Conservation (phyloP, 805 yeast species). For the Cephaloascus fragrans region DNA sequence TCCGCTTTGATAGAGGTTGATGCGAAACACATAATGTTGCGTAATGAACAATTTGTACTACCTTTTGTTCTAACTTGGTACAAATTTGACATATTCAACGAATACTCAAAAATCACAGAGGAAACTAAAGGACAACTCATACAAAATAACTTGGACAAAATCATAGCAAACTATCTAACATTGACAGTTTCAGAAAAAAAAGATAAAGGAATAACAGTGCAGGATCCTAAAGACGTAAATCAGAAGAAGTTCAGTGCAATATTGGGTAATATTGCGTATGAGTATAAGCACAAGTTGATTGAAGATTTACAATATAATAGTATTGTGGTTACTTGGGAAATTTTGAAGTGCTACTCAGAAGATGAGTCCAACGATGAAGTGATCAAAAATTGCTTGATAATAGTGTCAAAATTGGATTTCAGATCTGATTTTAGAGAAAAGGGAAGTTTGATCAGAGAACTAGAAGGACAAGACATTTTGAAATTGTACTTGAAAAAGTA, state of each 20-base stretch:
- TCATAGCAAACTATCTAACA: constrained; percentile 50
- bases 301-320: constrained; percentile 24
- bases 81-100: constrained; percentile 51
- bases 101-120: constrained; percentile 46
- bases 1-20: constrained; percentile 60
- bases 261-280: constrained; percentile 42
- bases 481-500: constrained; percentile 38
- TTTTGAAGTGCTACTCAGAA: constrained; percentile 14
- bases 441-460: constrained; percentile 10
- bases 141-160: constrained; percentile 35
- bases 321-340: constrained; percentile 28
- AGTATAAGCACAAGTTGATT: constrained; percentile 22
- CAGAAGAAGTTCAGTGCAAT: constrained; percentile 41
- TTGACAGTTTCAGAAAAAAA: not conserved
- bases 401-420: constrained; percentile 17
- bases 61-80: constrained; percentile 68
- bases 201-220: no score
- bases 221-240: constrained; percentile 24
- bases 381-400: constrained; percentile 33
- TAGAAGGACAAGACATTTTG: constrained; percentile 15
- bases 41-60: constrained; percentile 65
- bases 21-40: constrained; percentile 46
- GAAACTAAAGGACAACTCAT: constrained; percentile 37
- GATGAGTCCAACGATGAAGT: constrained; percentile 13
- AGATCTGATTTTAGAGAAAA: constrained; percentile 10